phyloP scores from a whole-genome alignment of 495 filamentous ascomycete species.

The Stereocaulon alpinum region DNA sequence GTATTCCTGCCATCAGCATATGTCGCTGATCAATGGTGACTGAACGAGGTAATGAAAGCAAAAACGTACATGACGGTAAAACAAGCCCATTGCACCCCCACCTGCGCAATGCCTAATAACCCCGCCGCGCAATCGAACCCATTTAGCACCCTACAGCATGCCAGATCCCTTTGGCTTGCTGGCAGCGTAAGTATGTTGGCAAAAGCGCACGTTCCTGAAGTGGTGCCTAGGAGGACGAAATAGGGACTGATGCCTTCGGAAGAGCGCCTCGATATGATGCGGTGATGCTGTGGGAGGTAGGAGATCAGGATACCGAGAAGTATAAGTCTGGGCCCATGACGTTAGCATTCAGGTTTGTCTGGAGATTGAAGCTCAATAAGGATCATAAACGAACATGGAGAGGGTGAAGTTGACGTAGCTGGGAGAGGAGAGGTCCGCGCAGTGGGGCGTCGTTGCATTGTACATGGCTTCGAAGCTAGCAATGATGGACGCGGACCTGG shows the following conservation, averaged over 20 bases:
- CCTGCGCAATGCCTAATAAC: conserved; percentile 76
- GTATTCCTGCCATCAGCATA: background rate
- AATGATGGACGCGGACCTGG: no score
- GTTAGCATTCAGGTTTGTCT: background rate
- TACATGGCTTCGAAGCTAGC: background rate
- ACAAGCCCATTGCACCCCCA: conserved; percentile 82
- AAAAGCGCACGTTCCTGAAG: conserved; percentile 75
- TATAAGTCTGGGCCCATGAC: conserved; percentile 49
- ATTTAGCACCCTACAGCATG: conserved; percentile 72
- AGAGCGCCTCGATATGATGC: conserved; percentile 74
- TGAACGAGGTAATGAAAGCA: background rate
- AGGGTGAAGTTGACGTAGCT: conserved; percentile 23
- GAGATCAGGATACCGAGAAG: conserved; percentile 84
- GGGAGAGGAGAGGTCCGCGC: conserved; percentile 21
- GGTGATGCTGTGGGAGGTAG: conserved; percentile 88
- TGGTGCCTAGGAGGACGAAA: conserved; percentile 85
- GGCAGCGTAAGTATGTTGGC: conserved; percentile 83
- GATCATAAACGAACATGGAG: conserved; percentile 20
- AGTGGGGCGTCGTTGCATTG: conserved; percentile 6
- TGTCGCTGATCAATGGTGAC: background rate
- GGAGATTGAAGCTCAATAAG: background rate
- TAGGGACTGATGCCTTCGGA: conserved; percentile 95
- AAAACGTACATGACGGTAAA: conserved; percentile 75
- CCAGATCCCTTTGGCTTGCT: conserved; percentile 63
- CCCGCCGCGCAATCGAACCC: conserved; percentile 76